Conservation (phyloP, 108 stramenopile genomes). For the Asterionellopsis glacialis region DNA sequence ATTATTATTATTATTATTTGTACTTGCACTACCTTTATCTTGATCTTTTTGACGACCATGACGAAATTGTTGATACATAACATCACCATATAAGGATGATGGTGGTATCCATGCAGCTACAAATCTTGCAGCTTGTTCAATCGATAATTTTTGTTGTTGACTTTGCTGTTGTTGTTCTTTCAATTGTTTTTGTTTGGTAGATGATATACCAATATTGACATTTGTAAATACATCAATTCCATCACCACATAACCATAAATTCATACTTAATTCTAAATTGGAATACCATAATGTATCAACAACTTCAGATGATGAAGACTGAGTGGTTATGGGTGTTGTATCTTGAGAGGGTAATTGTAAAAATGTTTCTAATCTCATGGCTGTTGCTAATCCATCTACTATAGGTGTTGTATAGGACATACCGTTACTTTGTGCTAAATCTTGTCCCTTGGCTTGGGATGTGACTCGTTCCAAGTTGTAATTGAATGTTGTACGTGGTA, state of each 20-base stretch:
- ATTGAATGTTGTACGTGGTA: constrained; percentile 17
- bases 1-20: too few relatives aligned
- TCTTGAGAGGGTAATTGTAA: constrained; percentile 59
- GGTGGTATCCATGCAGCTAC: constrained; percentile 64
- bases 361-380: constrained; percentile 66
- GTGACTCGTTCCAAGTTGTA: constrained; percentile 22
- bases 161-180: constrained; percentile 8
- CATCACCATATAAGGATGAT: too few relatives aligned
- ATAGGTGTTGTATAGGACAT: constrained; percentile 63
- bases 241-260: constrained; percentile 86
- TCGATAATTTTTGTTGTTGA: constrained; percentile 8
- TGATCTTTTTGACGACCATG: too few relatives aligned
- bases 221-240: constrained; percentile 71
- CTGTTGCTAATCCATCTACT: constrained; percentile 54
- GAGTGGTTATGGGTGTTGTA: too few relatives aligned
- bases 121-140: constrained; percentile 42
- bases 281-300: constrained; percentile 31
- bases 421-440: constrained; percentile 62
- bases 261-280: constrained; percentile 70
- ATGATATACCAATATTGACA: constrained; percentile 19
- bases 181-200: constrained; percentile 7
- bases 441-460: constrained; percentile 28
- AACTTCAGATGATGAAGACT: constrained; percentile 14
- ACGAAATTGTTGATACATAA: too few relatives aligned
- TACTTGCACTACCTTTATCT: too few relatives aligned